These are phyloP conservation scores for Samsoniella hepiali DNA, from an alignment of 2,329 filamentous ascomycete genomes.

Conservation along the genomic window DNA sequence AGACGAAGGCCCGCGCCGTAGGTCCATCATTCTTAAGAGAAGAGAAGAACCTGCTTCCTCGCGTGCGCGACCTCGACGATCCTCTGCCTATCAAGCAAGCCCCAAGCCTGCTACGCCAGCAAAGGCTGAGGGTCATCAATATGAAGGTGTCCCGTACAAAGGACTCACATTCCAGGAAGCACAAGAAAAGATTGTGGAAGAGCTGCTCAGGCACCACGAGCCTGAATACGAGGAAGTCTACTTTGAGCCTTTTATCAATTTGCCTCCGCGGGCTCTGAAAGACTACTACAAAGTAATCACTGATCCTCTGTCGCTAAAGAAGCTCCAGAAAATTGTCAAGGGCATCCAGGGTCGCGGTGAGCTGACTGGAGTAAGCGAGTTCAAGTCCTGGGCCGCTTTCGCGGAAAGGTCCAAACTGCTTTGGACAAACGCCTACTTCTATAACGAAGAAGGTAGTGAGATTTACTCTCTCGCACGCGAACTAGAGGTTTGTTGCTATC, in stretches of 20 bases:
- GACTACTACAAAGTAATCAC: slow-evolving; percentile 86
- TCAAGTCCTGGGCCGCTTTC: slow-evolving; percentile 79
- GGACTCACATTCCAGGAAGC: slow-evolving; percentile 78
- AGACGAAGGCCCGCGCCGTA: slow-evolving; percentile 24
- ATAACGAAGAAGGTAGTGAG: slow-evolving; percentile 88
- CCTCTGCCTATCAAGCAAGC: slow-evolving; percentile 31
- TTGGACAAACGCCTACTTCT: slow-evolving; percentile 84
- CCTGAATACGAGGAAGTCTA: slow-evolving; percentile 67
- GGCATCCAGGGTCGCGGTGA: slow-evolving; percentile 68
- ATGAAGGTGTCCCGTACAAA: slow-evolving; percentile 59
- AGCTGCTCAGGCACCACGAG: slow-evolving; percentile 67
- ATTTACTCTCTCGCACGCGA: slow-evolving; percentile 75
- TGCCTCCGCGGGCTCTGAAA: slow-evolving; percentile 70
- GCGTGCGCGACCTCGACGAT: slow-evolving; percentile 34
- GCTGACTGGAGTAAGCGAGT: slow-evolving; percentile 61
- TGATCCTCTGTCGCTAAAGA: slow-evolving; percentile 74
- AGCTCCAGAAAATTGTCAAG: slow-evolving; percentile 72
- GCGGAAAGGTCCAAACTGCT: slow-evolving; percentile 76
- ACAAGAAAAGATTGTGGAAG: slow-evolving; percentile 79
- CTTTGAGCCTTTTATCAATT: slow-evolving; percentile 71
- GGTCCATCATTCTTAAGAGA: slow-evolving; percentile 39
- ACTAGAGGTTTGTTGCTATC: slow-evolving; percentile 61
- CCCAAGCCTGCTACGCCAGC: slow-evolving; percentile 36
- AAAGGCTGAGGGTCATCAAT: slow-evolving; percentile 48
- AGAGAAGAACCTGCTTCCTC: slow-evolving; percentile 24